Evolutionary conservation across 805 yeast genomes (phyloP).

Genomic region (Schwanniomyces polymorphus): DNA sequence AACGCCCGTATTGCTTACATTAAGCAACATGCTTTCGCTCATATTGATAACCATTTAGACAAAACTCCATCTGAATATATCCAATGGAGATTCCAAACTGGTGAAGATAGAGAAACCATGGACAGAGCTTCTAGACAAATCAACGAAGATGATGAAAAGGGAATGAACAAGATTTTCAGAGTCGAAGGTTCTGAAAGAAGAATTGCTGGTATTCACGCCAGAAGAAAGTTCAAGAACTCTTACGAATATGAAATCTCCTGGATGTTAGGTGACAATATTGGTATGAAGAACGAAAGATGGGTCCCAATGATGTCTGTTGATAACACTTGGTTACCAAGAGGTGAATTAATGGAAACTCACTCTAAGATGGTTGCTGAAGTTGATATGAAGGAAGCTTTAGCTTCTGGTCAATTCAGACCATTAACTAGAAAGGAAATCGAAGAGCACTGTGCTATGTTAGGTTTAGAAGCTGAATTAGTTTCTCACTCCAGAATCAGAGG

Average conservation of each 20-base stretch:
- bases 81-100: conserved; percentile 99
- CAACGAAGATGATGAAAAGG: conserved; percentile 94
- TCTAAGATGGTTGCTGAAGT: conserved; percentile 99
- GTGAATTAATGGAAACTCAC: conserved; percentile 84
- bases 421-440: conserved; percentile 99
- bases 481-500: conserved; percentile 99
- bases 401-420: conserved; percentile 99
- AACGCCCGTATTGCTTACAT: conserved; percentile 99
- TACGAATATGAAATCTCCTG: conserved; percentile 99
- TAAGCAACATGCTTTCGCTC: conserved; percentile 99
- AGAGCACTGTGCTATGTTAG: conserved; percentile 97
- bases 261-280: conserved; percentile 96
- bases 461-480: conserved; percentile 98
- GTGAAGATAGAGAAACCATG: conserved; percentile 99
- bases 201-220: conserved; percentile 88
- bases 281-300: conserved; percentile 99
- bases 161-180: conserved; percentile 99
- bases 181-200: conserved; percentile 99
- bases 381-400: conserved; percentile 99
- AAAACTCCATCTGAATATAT: conserved; percentile 99
- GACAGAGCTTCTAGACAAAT: conserved; percentile 99
- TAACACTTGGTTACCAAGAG: conserved; percentile 99
- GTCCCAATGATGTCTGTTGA: conserved; percentile 99
- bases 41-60: conserved; percentile 97
- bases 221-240: conserved; percentile 99